Conservation (phyloP, 164 flowering plant genomes). For the Vitis cinerea region DNA sequence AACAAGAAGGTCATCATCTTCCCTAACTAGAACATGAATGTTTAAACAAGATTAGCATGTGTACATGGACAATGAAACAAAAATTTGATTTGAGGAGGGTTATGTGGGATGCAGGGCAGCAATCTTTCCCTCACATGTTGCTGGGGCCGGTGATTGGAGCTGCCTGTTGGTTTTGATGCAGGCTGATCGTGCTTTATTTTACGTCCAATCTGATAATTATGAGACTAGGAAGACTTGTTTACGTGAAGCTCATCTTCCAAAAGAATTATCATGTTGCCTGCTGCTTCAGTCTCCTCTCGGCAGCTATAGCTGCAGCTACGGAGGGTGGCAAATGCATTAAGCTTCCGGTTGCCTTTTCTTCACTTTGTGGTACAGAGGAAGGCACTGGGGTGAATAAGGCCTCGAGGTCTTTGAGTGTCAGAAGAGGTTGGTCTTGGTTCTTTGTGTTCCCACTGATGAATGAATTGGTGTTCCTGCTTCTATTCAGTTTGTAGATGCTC, state of each 20-base stretch:
- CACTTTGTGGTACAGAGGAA: constrained; percentile 19
- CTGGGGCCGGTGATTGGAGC: too few species aligned
- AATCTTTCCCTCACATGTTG: too few species aligned
- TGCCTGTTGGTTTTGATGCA: too few species aligned
- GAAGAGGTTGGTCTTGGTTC: constrained; percentile 70
- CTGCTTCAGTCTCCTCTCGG: constrained; percentile 67
- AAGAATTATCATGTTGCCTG: neutral
- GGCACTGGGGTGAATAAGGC: constrained; percentile 56
- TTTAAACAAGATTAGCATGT: too few species aligned
- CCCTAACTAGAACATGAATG: too few species aligned
- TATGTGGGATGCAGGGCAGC: too few species aligned
- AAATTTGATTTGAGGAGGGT: too few species aligned
- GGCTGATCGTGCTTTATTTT: too few species aligned
- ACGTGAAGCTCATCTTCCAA: neutral
- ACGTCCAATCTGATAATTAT: too few species aligned
- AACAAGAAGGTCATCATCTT: too few species aligned
- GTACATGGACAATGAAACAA: too few species aligned
- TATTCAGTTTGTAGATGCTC: constrained; percentile 75
- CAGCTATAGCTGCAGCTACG: constrained; percentile 87
- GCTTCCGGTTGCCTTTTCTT: constrained; percentile 31
- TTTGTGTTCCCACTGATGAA: constrained; percentile 70
- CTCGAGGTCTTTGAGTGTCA: constrained; percentile 83
- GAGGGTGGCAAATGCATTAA: constrained; percentile 78
- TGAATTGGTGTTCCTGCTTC: constrained; percentile 49
- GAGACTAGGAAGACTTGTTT: too few species aligned